Base-by-base conservation (phyloP, 192 early-diverging fungal species). In the Coemansia sp. region DNA sequence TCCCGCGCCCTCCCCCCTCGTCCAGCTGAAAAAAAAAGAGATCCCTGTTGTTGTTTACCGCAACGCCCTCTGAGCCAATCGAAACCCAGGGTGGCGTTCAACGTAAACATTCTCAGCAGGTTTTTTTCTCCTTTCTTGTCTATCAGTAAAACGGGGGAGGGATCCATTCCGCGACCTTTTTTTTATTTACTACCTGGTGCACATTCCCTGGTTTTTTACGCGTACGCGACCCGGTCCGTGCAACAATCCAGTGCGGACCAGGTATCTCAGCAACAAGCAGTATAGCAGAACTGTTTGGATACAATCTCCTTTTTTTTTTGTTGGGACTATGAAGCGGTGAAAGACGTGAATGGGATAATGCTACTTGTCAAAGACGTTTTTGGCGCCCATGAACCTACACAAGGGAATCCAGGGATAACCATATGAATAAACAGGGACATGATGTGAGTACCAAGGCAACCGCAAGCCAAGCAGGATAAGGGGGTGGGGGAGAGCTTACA, bases 311-410 rank as follows among this genome's bases (percentile, higher is more conserved):
- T 27, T 47, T 48, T 47, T 35, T 27, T 28, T 18, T n/a, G 1
- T 7, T 26, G 33, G 25, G n/a, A 33, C 19, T 23, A 7, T 41
- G 20, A 42, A 27, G n/a, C 40, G 10, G 32, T 33, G 14, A 36
- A 36, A 9, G 34, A n/a, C n/a, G n/a, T n/a, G n/a, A n/a, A n/a
- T n/a, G n/a, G n/a, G n/a, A n/a, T 4, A 1, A 29, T 3, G 44
- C 10, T 29, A 8, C 16, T 32, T 20, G 21, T 37, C 49, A 30
- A 71, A 64, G 14, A 64, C 57, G n/a, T 45, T 39, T 36, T 72
- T 64, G 21, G 68, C 56, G 30, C 61, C 68, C 43, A 72, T 72
- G 53, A 72, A 72, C 41, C 57, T 60, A 59, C 27, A 59, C 21
- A 20, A 0, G 14, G 13, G n/a, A 1, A n/a, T 3, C 13, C 11